phyloP scores from a whole-genome alignment of 129 eudicot genomes.

The Saposhnikovia divaricata region DNA sequence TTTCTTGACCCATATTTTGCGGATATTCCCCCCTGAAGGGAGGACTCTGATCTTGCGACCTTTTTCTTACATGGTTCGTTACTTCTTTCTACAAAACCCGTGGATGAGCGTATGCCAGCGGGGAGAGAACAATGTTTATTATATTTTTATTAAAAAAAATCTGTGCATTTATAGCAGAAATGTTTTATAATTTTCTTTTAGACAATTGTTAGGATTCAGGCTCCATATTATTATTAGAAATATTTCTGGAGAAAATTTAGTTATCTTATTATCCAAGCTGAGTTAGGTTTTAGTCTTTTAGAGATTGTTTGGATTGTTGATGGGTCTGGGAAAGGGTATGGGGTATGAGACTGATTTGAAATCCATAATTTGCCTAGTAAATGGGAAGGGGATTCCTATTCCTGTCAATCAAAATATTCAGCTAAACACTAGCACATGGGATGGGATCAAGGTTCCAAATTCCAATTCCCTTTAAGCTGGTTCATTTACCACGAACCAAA shows the following conservation, averaged over 20 bases:
- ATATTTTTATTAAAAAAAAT: background rate
- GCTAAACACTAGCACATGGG: background rate
- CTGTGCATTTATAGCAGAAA: background rate
- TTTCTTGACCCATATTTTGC: background rate
- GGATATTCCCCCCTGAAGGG: background rate
- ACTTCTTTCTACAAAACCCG: background rate
- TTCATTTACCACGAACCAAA: too few species aligned
- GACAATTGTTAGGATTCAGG: background rate
- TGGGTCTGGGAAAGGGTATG: too few species aligned
- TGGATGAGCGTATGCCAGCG: background rate
- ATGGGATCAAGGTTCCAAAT: too few species aligned
- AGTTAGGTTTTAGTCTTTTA: background rate
- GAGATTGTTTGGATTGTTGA: background rate
- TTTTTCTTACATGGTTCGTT: background rate
- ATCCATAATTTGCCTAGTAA: too few species aligned
- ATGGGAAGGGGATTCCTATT: too few species aligned
- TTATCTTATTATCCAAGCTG: background rate
- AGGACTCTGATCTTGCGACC: too few species aligned
- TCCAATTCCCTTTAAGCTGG: too few species aligned
- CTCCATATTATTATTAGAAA: background rate
- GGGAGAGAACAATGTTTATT: background rate
- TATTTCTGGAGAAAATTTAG: background rate
- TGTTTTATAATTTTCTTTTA: background rate
- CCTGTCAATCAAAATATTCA: too few species aligned
- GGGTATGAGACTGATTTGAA: too few species aligned